Evolutionary conservation across 2,329 filamentous ascomycete genomes (phyloP), one percentile per base, ranked within the genome.

Genomic region (Tricladium varicosporioides): DNA sequence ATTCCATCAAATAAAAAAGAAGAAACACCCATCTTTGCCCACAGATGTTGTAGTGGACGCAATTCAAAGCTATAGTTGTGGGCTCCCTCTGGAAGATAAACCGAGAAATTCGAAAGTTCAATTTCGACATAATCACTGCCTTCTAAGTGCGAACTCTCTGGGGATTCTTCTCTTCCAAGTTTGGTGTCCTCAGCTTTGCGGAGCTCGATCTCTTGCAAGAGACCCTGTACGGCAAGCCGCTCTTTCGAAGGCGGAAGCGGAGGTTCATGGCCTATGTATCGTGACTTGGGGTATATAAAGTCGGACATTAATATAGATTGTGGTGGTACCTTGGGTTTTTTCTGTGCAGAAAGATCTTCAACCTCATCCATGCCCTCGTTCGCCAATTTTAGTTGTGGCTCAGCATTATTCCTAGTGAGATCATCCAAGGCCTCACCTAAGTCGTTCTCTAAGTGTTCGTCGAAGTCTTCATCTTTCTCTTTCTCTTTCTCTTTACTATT

Each of bases 1-100:
- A 80, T 67, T 0, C 88, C 88, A 61, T 89, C 83, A 40, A 90
- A 83, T 47, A 75, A 81, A 53, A 84, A 77, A 4, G 59, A 65
- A 14, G 66, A 69, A 42, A 70, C 71, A 0, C 68, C 73, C 0
- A 63, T 69, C 14, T 69, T 71, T 1, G 73, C 75, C 2, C 76
- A 71, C 0, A 87, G 72, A 8, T 80, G 71, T 18, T 87, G 78
- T 0, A 88, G 70, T 0, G 81, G 73, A 5, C 78, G 73, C 66
- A 89, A 76, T 59, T 87, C 83, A 49, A 72, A 67, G 0, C 14
- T 8, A 16, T 72, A 70, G 53, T 77, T 75, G 0, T 59, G 27
- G 0, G 0, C 63, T 61, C 47, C 66, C 8, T 59, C 53, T 2
- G 67, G 66, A 19, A 76, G 69, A 64, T 88, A 89, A 1, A 88